These are phyloP conservation scores for Marchantia paleacea DNA, from an alignment of 225 moss, liverwort and hornwort species.

Conservation along the genomic window DNA sequence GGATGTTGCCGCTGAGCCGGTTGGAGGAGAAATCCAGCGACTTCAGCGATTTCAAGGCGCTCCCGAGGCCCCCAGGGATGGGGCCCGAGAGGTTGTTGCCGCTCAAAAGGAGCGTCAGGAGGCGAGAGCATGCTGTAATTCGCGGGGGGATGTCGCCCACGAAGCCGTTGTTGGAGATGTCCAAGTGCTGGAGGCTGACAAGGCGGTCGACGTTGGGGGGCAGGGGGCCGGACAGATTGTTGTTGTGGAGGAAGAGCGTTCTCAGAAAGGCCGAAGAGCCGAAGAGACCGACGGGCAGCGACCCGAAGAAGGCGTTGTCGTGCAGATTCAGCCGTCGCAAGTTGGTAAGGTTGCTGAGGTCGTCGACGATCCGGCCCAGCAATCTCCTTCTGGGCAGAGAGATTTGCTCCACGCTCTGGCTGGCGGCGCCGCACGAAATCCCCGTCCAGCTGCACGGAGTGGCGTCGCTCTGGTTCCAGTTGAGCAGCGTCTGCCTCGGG, in stretches of 20 bases:
- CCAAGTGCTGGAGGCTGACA: constrained; percentile 21
- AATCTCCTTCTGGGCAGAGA: background rate
- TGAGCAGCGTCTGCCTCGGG: background rate
- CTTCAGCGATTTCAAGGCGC: constrained; percentile 17
- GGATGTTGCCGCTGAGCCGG: constrained; percentile 30
- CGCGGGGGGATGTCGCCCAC: constrained; percentile 32
- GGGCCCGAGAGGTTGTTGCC: constrained; percentile 29
- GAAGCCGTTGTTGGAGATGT: constrained; percentile 30
- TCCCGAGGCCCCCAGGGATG: constrained; percentile 34
- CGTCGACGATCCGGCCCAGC: background rate
- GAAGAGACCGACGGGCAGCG: constrained; percentile 16
- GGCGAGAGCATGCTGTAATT: constrained; percentile 22
- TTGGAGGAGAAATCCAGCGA: constrained; percentile 38
- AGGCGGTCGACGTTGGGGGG: constrained; percentile 28
- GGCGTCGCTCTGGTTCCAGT: constrained; percentile 19
- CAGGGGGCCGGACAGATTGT: constrained; percentile 30
- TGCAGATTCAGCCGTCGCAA: constrained; percentile 21
- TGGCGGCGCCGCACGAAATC: background rate
- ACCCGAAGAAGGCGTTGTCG: constrained; percentile 15
- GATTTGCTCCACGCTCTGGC: constrained; percentile 5
- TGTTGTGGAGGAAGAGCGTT: constrained; percentile 25
- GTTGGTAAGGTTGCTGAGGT: constrained; percentile 14
- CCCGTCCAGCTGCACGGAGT: constrained; percentile 26
- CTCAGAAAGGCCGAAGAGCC: constrained; percentile 22
- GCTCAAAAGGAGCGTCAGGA: constrained; percentile 20